Percentiles rank a stretch among this genome's conserved stretches.
Conservation (phyloP, 345 rosid genomes). For the Barbarea vulgaris region DNA sequence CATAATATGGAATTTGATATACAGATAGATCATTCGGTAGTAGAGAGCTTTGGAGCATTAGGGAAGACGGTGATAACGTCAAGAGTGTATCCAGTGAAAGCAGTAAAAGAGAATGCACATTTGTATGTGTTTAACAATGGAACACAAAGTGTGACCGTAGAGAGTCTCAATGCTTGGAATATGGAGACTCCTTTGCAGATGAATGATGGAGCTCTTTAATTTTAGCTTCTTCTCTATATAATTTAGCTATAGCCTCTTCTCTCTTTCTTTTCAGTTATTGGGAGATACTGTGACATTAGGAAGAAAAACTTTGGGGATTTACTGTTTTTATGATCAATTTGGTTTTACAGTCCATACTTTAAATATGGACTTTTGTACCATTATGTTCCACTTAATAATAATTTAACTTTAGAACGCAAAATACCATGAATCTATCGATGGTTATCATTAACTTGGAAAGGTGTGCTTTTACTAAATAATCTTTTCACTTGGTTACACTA, state of each 20-base stretch:
- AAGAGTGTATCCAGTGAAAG: constrained; percentile 75
- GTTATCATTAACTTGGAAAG: background rate
- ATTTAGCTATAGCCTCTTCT: background rate
- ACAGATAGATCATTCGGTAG: constrained; percentile 75
- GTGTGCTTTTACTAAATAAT: background rate
- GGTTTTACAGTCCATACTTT: background rate
- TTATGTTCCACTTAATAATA: too few relatives aligned
- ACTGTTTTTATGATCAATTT: background rate
- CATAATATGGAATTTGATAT: background rate
- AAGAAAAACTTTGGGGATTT: background rate
- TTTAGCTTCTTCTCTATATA: background rate
- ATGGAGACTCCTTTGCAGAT: constrained; percentile 57
- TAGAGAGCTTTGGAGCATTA: constrained; percentile 73
- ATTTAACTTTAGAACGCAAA: background rate
- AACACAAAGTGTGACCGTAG: constrained; percentile 48
- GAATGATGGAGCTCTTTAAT: constrained; percentile 37
- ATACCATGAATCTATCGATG: background rate
- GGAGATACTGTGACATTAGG: background rate
- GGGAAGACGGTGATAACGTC: constrained; percentile 75
- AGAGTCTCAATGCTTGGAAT: constrained; percentile 74
- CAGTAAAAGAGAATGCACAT: constrained; percentile 51
- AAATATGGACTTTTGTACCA: constrained; percentile 19
- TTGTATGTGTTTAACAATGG: constrained; percentile 82
- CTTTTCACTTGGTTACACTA: background rate
- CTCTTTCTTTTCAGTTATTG: background rate